A percentile compares a stretch with the other conserved stretches of the same genome.
Conservation (phyloP, 1,139 yeast genomes). For the Blastobotrys illinoisensis region DNA sequence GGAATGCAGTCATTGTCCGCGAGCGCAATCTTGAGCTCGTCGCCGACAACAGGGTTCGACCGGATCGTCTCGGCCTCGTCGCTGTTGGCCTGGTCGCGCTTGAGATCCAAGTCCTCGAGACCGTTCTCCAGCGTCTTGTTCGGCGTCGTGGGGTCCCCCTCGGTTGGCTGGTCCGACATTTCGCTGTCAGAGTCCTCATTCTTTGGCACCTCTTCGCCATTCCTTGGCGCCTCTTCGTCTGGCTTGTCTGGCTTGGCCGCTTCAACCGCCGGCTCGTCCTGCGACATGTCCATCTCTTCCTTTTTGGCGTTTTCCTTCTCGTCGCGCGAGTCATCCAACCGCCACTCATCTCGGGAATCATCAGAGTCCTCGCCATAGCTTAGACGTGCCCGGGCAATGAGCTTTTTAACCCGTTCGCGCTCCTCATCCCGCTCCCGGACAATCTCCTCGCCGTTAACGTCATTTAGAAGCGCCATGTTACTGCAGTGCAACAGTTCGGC, state of each 20-base stretch:
- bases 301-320: not conserved
- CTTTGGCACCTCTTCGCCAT: not conserved
- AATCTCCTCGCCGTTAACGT: conserved; percentile 72
- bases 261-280: not conserved
- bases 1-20: conserved; percentile 77
- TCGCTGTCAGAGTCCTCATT: not conserved
- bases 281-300: not conserved
- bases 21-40: conserved; percentile 75
- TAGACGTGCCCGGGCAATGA: conserved; percentile 20
- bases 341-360: conserved; percentile 2
- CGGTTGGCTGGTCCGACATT: not conserved
- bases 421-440: conserved; percentile 71
- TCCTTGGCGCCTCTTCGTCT: not conserved
- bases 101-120: conserved; percentile 15
- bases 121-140: conserved; percentile 14
- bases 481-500: conserved; percentile 96
- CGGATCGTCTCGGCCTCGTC: conserved; percentile 38
- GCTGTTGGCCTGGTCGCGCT: conserved; percentile 10
- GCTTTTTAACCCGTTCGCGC: conserved; percentile 44
- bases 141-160: conserved; percentile 7
- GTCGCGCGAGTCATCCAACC: not conserved
- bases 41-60: conserved; percentile 79
- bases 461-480: conserved; percentile 90
- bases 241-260: not conserved
- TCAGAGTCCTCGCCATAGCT: conserved; percentile 11